phyloP scores from a whole-genome alignment of 148 eudicot species.

The Dysphania ambrosioides region DNA sequence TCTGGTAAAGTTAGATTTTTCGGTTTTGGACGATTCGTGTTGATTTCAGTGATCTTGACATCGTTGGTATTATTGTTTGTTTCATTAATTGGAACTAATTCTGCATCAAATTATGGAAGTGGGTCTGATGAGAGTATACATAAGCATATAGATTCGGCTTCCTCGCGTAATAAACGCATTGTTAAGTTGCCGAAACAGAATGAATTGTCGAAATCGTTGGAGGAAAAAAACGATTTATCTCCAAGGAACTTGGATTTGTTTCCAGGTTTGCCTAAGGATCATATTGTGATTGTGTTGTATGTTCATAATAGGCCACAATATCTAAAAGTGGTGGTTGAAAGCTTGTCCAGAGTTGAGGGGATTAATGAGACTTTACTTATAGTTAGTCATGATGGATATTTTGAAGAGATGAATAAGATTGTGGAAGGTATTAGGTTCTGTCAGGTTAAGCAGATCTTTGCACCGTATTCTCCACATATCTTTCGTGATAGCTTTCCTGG shows the following conservation, averaged over 20 bases:
- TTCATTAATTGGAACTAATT: slow-evolving; percentile 37
- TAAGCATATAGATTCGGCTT: slow-evolving; percentile 14
- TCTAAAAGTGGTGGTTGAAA: slow-evolving; percentile 63
- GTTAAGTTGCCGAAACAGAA: slow-evolving; percentile 54
- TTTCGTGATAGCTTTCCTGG: slow-evolving; percentile 74
- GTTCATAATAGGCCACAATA: slow-evolving; percentile 95
- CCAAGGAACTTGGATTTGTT: slow-evolving; percentile 74
- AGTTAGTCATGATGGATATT: slow-evolving; percentile 93
- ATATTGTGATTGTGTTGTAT: slow-evolving; percentile 71
- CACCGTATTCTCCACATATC: slow-evolving; percentile 82
- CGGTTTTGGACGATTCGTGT: slow-evolving; percentile 38
- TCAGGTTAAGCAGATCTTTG: slow-evolving; percentile 88
- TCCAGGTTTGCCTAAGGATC: slow-evolving; percentile 60
- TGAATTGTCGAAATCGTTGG: slow-evolving; percentile 50
- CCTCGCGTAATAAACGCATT: slow-evolving; percentile 4
- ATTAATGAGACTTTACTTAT: slow-evolving; percentile 77
- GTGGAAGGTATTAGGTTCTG: slow-evolving; percentile 79
- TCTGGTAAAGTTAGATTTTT: slow-evolving; percentile 44
- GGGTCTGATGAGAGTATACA: slow-evolving; percentile 27
- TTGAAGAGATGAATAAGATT: slow-evolving; percentile 79
- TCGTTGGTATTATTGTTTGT: slow-evolving; percentile 41
- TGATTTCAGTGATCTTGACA: slow-evolving; percentile 34
- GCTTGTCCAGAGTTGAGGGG: slow-evolving; percentile 72
- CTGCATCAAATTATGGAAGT: slow-evolving; percentile 29
- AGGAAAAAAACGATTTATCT: slow-evolving; percentile 49